Conservation (phyloP, 371 early-diverging fungal genomes). For the Fennellomyces sp. region DNA sequence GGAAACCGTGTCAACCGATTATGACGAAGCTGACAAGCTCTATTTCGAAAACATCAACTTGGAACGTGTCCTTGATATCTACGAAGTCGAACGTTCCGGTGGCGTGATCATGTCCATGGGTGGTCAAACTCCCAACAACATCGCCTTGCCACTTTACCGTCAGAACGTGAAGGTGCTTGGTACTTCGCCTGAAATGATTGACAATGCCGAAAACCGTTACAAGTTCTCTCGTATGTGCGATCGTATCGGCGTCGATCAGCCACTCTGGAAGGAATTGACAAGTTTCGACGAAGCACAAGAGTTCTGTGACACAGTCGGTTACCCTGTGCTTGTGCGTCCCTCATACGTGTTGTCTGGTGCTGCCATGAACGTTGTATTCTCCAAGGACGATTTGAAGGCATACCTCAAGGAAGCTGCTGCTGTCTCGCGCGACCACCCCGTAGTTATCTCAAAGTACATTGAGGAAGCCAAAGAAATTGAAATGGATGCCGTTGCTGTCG, state of each 20-base stretch:
- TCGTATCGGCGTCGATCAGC: slow-evolving; percentile 94
- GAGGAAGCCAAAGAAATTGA: slow-evolving; percentile 96
- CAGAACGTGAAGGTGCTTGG: slow-evolving; percentile 89
- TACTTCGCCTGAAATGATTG: slow-evolving; percentile 93
- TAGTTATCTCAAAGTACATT: slow-evolving; percentile 95
- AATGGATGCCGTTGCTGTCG: slow-evolving; percentile 92
- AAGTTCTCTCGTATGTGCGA: slow-evolving; percentile 95
- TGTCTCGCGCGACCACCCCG: slow-evolving; percentile 92
- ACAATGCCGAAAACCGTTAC: slow-evolving; percentile 93
- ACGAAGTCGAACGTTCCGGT: slow-evolving; percentile 79
- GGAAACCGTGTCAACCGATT: slow-evolving; percentile 97
- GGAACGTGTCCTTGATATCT: slow-evolving; percentile 94
- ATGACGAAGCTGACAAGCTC: slow-evolving; percentile 93
- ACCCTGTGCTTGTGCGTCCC: slow-evolving; percentile 93
- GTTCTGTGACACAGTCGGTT: slow-evolving; percentile 88
- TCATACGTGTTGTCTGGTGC: slow-evolving; percentile 96
- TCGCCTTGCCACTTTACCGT: slow-evolving; percentile 85
- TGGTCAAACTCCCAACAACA: slow-evolving; percentile 97
- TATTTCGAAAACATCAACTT: slow-evolving; percentile 93
- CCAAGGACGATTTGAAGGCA: slow-evolving; percentile 73
- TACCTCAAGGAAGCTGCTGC: slow-evolving; percentile 86
- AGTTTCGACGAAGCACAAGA: slow-evolving; percentile 78
- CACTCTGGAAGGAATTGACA: slow-evolving; percentile 92
- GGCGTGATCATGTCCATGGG: slow-evolving; percentile 94
- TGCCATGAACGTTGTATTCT: slow-evolving; percentile 94